These are phyloP conservation scores for Fraxinus ornus DNA, from an alignment of 305 asterid genomes.

Conservation along the genomic window DNA sequence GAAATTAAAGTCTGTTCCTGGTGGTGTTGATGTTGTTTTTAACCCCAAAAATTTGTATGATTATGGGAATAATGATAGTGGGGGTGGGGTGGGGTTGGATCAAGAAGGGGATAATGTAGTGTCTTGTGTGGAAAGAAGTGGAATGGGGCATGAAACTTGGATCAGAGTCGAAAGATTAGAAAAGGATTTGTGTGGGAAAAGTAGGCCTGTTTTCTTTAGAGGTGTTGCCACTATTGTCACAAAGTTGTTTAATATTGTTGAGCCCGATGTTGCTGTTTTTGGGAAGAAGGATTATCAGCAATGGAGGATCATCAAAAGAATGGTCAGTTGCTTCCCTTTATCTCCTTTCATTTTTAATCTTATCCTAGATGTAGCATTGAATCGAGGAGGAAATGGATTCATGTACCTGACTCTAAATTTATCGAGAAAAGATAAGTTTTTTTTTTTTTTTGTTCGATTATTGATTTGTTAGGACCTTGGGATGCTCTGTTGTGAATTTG, in stretches of 20 bases:
- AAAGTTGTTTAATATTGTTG: constrained; percentile 81
- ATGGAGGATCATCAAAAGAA: constrained; percentile 71
- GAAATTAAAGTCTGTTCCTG: constrained; percentile 50
- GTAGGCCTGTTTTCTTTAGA: constrained; percentile 86
- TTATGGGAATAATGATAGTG: constrained; percentile 36
- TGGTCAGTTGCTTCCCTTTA: constrained; percentile 47
- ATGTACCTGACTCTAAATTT: not conserved
- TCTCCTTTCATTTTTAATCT: not conserved
- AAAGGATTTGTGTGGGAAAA: constrained; percentile 81
- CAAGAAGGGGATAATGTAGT: constrained; percentile 34
- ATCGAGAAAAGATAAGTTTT: not conserved
- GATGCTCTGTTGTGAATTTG: not conserved
- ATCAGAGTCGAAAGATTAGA: constrained; percentile 75
- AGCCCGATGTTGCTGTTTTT: constrained; percentile 92
- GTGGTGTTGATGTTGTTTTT: constrained; percentile 81
- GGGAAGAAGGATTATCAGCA: constrained; percentile 99
- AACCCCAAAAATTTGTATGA: constrained; percentile 72
- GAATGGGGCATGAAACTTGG: constrained; percentile 87
- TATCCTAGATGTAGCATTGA: not conserved
- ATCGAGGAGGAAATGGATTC: not conserved
- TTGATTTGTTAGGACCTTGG: not conserved
- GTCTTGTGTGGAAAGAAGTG: constrained; percentile 67
- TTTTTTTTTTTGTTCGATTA: not conserved
- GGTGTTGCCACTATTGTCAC: constrained; percentile 91
- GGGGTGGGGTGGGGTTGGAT: constrained; percentile 2